These are phyloP conservation scores for Sesbania bispinosa DNA, from an alignment of 306 rosid genomes.

Conservation along the genomic window DNA sequence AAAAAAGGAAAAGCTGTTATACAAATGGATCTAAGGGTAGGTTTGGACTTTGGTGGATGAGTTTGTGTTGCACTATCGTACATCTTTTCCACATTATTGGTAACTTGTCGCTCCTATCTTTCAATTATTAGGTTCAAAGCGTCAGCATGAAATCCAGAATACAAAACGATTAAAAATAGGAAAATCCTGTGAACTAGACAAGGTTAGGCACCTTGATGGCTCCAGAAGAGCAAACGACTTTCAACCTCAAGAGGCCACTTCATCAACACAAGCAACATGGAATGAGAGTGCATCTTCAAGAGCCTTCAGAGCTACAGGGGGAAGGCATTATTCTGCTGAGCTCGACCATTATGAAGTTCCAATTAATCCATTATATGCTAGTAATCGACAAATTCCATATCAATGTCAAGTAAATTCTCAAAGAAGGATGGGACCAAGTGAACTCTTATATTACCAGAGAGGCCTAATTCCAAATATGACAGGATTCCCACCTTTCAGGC, in stretches of 20 bases:
- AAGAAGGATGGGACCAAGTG: constrained; percentile 23
- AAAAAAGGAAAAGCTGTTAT: constrained; percentile 31
- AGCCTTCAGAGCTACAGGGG: constrained; percentile 14
- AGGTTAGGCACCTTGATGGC: constrained; percentile 29
- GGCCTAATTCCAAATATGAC: constrained; percentile 21
- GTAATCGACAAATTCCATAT: constrained; percentile 14
- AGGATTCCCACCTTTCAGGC: constrained; percentile 31
- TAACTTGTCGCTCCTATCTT: neutral
- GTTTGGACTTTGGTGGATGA: neutral
- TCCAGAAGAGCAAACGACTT: neutral
- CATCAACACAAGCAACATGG: constrained; percentile 27
- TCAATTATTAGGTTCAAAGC: constrained; percentile 34
- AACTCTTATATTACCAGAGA: constrained; percentile 17
- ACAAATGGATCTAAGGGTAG: constrained; percentile 41
- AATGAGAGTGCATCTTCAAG: constrained; percentile 34
- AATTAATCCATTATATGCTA: constrained; percentile 10
- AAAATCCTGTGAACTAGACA: constrained; percentile 27
- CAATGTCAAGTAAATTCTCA: constrained; percentile 35
- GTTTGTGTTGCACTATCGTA: neutral
- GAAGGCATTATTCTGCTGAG: constrained; percentile 22
- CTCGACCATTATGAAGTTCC: constrained; percentile 30
- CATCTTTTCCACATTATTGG: constrained; percentile 7
- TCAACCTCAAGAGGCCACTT: constrained; percentile 25
- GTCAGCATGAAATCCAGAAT: constrained; percentile 29
- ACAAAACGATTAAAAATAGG: constrained; percentile 31